Conservation (phyloP, 1,284 basidiomycete species). For the Puccinia horiana region DNA sequence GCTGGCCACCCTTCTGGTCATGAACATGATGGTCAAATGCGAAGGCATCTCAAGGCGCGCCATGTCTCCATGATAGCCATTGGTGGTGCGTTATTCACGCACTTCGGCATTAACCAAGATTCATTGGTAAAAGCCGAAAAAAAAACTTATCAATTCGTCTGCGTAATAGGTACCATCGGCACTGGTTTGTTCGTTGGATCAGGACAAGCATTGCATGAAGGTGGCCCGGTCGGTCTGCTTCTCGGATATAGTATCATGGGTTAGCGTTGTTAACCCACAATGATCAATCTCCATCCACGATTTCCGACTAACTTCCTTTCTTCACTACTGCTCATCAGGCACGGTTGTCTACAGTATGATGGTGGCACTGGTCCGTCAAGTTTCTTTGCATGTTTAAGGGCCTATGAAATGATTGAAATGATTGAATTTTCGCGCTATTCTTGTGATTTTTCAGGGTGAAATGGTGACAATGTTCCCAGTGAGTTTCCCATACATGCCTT, state of each 20-base stretch:
- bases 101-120: not conserved
- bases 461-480: conserved; percentile 48
- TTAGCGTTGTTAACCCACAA: not conserved
- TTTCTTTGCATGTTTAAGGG: not conserved
- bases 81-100: conserved; percentile 40
- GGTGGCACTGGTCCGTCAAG: conserved; percentile 30
- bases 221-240: conserved; percentile 33
- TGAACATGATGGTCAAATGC: not conserved
- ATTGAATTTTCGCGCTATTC: not conserved
- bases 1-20: not conserved
- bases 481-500: not conserved
- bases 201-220: conserved; percentile 14
- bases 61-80: conserved; percentile 46
- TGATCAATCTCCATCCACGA: not conserved
- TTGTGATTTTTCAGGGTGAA: conserved; percentile 22
- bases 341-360: conserved; percentile 33
- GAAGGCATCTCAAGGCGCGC: conserved; percentile 10
- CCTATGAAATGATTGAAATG: not conserved
- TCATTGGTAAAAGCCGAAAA: not conserved
- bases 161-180: conserved; percentile 22
- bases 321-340: not conserved
- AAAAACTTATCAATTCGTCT: not conserved
- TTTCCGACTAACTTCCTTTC: not conserved
- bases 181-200: conserved; percentile 37
- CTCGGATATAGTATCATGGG: conserved; percentile 35